Base-by-base conservation (phyloP, 208 protist genomes). In the Trypanosoma avium region DNA sequence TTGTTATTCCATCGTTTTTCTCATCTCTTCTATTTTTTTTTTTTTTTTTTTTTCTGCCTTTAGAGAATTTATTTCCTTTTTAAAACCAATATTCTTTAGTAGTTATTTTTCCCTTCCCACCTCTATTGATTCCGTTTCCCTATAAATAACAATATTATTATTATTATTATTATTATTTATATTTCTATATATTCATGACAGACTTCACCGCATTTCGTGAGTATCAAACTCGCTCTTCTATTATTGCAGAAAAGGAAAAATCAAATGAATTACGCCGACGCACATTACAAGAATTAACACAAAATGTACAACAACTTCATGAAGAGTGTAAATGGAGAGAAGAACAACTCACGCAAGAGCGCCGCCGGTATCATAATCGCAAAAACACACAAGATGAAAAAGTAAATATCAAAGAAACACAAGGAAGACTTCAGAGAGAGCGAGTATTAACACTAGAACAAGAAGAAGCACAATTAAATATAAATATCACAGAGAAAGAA, bases 381-480 rank as follows among this genome's bases (percentile, higher is more conserved):
- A 84, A 84, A 70, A 61, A 62, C 1, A 50, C 52, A 13, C 88
- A 94, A 50, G 88, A 94, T 33, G 88, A 83, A 27, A 94, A 92
- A 77, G 38, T 94, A 8, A 50, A 52, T 13, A 69, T 72, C 17
- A 87, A 88, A 70, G 84, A 91, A 9, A 60, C 59, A 2, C 78
- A 88, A 49, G 80, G 67, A 19, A 75, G 68, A 15, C 49, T 72
- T 0, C 76, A 88, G 61, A 75, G 84, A 29, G 76, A 81, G 7
- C 77, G 74, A 3, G 43, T 91, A 17, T 48, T 63, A 6, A 68
- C 73, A 29, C 69, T 90, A 35, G 75, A 81, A 13, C 77, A 55
- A 27, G 84, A 92, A 63, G 88, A 90, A 73, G 71, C 77, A 36
- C 85, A 77, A 2, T 71, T 94, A 15, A 49, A 38, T 12, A 45